phyloP scores from a whole-genome alignment of 1,284 basidiomycete genomes.

The Puccinia hordei region DNA sequence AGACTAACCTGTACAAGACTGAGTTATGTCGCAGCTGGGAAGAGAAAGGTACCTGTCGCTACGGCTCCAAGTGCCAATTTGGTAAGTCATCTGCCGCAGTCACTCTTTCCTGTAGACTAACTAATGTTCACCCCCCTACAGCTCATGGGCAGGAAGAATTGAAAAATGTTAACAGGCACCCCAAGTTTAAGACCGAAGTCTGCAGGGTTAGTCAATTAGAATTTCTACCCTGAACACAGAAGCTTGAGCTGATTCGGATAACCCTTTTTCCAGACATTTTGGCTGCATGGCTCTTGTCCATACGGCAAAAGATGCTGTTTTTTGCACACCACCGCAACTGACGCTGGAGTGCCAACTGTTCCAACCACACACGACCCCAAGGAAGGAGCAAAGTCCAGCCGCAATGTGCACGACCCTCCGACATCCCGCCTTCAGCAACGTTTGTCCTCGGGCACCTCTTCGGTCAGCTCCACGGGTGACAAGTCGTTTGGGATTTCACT shows the following conservation, averaged over 20 bases:
- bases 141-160: conserved; percentile 83
- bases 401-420: conserved; percentile 37
- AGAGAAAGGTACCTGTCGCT: conserved; percentile 84
- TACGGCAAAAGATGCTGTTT: conserved; percentile 49
- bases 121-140: conserved; percentile 46
- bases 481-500: conserved; percentile 8
- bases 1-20: conserved; percentile 61
- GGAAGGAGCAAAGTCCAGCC: not conserved
- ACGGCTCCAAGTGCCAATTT: conserved; percentile 83
- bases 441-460: not conserved
- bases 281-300: conserved; percentile 48
- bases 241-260: not conserved
- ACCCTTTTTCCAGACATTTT: conserved; percentile 30
- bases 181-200: conserved; percentile 63
- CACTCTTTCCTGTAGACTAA: not conserved
- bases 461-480: not conserved
- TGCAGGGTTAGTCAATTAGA: conserved; percentile 15
- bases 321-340: conserved; percentile 34
- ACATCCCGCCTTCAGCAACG: conserved; percentile 37
- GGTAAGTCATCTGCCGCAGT: conserved; percentile 56
- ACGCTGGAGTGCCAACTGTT: not conserved
- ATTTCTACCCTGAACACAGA: not conserved
- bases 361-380: not conserved
- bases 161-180: conserved; percentile 75
- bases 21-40: conserved; percentile 90